Evolutionary conservation across 177 flowering plant species (phyloP), one percentile per base, ranked within the genome.

Genomic region (Vitis hybrid): DNA sequence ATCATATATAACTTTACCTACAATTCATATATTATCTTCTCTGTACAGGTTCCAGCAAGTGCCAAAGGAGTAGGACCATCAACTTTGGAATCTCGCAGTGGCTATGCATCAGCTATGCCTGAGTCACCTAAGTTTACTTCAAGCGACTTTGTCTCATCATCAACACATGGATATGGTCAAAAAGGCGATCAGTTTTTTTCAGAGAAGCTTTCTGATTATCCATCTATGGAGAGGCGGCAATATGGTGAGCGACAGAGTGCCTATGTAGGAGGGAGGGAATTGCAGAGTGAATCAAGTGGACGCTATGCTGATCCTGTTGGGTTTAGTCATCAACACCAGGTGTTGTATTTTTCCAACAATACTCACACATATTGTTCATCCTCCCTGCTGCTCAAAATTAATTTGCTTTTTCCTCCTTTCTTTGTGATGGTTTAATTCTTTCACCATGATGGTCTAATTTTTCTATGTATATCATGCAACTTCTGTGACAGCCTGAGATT

Each of bases 311-410:
- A 93, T 76, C 76, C 97, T 76, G 80, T 77, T 75, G 80, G 91
- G 77, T 87, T 80, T 75, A 65, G 78, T 78, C 85, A 73, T 83
- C 92, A 90, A 57, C 90, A 79, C 59, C 87, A 89, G 92, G 94
- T 90, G 3, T 70, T 3, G 24, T 15, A 55, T 62, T 65, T 54
- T 11, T 4, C 3, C 59, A 1, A 30, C 58, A 55, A 11, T 11
- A 27, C 12, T 54, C 17, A 10, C 2, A 1, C 21, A 2, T 51
- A n/a, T 32, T 15, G 12, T 27, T 4, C 14, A 1, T 59, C 15
- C 8, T 35, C 40, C 49, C 21, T 40, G 60, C 56, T 40, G 40
- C 3, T 12, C 4, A 21, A 15, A 7, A 5, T 52, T 52, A 13
- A 40, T 72, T 14, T 69, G 6, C n/a, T 67, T 70, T 62, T 15